Evolutionary conservation across 305 asterid genomes (phyloP).

Genomic region (Fraxinus latifolia): DNA sequence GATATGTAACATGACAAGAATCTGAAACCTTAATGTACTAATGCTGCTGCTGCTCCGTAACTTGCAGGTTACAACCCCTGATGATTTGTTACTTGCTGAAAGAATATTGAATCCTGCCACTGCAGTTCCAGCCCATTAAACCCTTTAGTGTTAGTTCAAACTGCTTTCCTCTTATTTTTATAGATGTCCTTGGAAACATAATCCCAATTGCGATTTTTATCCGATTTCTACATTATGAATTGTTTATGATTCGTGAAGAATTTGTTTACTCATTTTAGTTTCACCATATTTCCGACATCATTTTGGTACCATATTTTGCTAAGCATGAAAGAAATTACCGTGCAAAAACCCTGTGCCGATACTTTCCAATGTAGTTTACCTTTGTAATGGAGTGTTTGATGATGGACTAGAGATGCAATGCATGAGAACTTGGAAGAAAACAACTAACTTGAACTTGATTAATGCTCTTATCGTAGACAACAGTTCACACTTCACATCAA

Average conservation of each 20-base stretch:
- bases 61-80: conserved; percentile 93
- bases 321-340: background rate
- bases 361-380: background rate
- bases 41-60: background rate
- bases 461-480: background rate
- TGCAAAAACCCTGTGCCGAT: background rate
- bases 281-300: background rate
- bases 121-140: conserved; percentile 26
- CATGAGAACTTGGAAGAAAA: background rate
- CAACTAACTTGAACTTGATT: background rate
- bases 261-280: background rate
- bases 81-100: conserved; percentile 90
- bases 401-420: background rate
- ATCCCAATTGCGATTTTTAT: conserved; percentile 8
- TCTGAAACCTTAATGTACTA: background rate
- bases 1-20: background rate
- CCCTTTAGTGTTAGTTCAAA: background rate
- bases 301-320: background rate
- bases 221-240: background rate
- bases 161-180: background rate
- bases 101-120: conserved; percentile 58
- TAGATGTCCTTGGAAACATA: background rate
- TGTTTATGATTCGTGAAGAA: background rate
- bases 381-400: background rate
- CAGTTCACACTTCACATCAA: background rate